A percentile compares a stretch with the other conserved stretches of the same genome.
Evolutionary conservation across 441 rosid species (phyloP).

Genomic region (Corymbia citriodora): DNA sequence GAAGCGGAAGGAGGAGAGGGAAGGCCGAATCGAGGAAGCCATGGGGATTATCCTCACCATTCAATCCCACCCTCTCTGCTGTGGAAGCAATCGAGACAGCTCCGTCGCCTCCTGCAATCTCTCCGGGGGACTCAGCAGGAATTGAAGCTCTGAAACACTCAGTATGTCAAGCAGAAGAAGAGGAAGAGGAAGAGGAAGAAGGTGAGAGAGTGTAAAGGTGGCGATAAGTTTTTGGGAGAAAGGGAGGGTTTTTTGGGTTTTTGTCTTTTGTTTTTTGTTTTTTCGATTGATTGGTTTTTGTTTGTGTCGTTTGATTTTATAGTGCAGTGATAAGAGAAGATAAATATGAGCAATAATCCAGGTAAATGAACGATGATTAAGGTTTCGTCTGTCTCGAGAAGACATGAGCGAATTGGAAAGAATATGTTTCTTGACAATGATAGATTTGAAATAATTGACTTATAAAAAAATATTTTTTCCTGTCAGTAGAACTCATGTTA

Average conservation of each 20-base stretch:
- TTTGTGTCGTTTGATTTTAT: background rate
- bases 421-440: too few species aligned
- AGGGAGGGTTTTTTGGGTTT: background rate
- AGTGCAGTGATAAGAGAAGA: background rate
- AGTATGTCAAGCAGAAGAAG: background rate
- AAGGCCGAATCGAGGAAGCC: slow-evolving; percentile 72
- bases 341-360: background rate
- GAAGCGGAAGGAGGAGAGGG: slow-evolving; percentile 36
- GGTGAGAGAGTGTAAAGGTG: background rate
- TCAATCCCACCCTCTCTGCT: background rate
- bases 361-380: background rate
- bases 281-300: background rate
- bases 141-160: background rate
- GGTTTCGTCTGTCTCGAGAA: too few species aligned
- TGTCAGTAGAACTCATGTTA: accelerated
- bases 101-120: background rate
- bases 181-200: background rate
- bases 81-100: background rate
- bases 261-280: background rate
- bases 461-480: accelerated
- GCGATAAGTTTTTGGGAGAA: background rate
- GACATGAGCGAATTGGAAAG: too few species aligned
- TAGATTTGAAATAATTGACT: background rate
- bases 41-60: slow-evolving; percentile 64
- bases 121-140: background rate